These are phyloP conservation scores for Aspergillus pseudotamarii DNA, from an alignment of 2,329 filamentous ascomycete species.

Conservation along the genomic window DNA sequence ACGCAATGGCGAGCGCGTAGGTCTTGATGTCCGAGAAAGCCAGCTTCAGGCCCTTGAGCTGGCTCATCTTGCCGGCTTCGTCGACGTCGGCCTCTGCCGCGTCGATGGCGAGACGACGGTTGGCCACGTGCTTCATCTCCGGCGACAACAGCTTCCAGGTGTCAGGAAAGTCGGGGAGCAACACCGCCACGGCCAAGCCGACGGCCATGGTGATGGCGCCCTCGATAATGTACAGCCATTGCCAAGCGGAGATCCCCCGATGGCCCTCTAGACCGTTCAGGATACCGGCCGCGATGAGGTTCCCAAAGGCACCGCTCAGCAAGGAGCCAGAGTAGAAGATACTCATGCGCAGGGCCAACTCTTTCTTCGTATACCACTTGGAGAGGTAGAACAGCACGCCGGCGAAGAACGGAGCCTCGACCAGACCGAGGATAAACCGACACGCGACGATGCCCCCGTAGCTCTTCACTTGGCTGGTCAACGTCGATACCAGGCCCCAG, in stretches of 20 bases:
- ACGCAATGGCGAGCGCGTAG: constrained; percentile 48
- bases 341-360: constrained; percentile 54
- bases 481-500: constrained; percentile 50
- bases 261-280: constrained; percentile 42
- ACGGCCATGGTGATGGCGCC: constrained; percentile 39
- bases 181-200: constrained; percentile 34
- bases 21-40: constrained; percentile 56
- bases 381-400: constrained; percentile 53
- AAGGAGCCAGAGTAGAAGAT: constrained; percentile 57
- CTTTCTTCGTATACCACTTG: constrained; percentile 57
- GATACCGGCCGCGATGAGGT: constrained; percentile 57
- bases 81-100: constrained; percentile 54
- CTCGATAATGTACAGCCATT: constrained; percentile 47
- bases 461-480: constrained; percentile 47
- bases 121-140: constrained; percentile 52
- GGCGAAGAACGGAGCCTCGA: constrained; percentile 52
- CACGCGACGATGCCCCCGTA: constrained; percentile 49
- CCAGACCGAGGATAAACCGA: constrained; percentile 49
- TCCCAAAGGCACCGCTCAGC: constrained; percentile 56
- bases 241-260: constrained; percentile 42
- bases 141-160: constrained; percentile 48
- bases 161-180: constrained; percentile 48
- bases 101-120: constrained; percentile 54
- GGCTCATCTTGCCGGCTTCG: constrained; percentile 50
- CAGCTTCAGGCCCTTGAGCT: constrained; percentile 54